Evolutionary conservation across 768 basidiomycete species (phyloP).

Genomic region (Trametes sanguinea): DNA sequence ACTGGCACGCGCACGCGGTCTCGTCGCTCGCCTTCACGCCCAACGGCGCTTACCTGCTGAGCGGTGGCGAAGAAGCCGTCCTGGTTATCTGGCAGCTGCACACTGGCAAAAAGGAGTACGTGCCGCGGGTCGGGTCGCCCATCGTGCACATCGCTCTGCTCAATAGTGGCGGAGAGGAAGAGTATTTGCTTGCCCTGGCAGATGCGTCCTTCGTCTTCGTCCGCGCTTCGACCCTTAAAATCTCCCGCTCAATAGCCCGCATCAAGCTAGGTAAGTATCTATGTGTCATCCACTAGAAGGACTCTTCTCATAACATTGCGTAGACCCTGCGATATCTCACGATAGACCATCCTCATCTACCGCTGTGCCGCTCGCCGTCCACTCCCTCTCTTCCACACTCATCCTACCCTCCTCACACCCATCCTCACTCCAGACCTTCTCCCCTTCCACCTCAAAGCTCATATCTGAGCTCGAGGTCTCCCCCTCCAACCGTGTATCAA

Average conservation of each 20-base stretch:
- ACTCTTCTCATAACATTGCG: conserved; percentile 5
- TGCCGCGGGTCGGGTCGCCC: conserved; percentile 89
- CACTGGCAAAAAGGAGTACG: conserved; percentile 85
- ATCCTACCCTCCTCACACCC: conserved; percentile 93
- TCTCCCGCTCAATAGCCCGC: conserved; percentile 71
- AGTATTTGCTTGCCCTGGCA: conserved; percentile 79
- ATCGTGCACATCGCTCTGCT: conserved; percentile 70
- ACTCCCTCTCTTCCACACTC: conserved; percentile 70
- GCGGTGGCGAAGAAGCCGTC: conserved; percentile 94
- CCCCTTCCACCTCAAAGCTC: conserved; percentile 67
- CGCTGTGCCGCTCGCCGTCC: conserved; percentile 71
- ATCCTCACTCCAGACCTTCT: conserved; percentile 91
- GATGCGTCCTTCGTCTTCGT: conserved; percentile 84
- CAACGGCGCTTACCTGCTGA: conserved; percentile 90
- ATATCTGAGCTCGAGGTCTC: conserved; percentile 89
- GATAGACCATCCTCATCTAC: conserved; percentile 42
- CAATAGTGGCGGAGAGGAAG: conserved; percentile 66
- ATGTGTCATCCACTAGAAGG: conserved; percentile 1
- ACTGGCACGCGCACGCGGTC: conserved; percentile 98
- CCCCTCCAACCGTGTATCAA: conserved; percentile 88
- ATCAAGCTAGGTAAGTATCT: conserved; percentile 68
- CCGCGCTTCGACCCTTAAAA: conserved; percentile 66
- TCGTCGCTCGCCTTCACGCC: conserved; percentile 83
- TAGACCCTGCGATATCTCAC: conserved; percentile 41
- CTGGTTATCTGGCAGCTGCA: conserved; percentile 97